These are phyloP conservation scores for Colletotrichum karsti DNA, from an alignment of 2,329 filamentous ascomycete species.

Conservation along the genomic window DNA sequence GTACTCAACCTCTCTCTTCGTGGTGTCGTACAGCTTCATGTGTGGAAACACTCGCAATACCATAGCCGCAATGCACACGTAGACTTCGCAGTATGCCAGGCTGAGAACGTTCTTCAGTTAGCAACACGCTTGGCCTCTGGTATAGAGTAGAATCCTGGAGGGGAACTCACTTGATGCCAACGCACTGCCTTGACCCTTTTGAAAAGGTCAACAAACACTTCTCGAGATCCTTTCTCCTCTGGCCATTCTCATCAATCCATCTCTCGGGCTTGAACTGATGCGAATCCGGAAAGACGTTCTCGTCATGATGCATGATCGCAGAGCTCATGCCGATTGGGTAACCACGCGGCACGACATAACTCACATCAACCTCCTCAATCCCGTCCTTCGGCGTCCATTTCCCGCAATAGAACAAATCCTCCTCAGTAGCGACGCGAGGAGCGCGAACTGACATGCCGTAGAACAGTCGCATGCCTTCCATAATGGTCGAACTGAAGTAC, in stretches of 20 bases:
- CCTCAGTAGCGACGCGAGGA: conserved; percentile 25
- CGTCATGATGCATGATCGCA: conserved; percentile 27
- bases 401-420: conserved; percentile 32
- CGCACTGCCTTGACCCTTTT: conserved; percentile 26
- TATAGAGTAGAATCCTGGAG: neutral
- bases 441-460: conserved; percentile 26
- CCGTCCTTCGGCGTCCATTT: conserved; percentile 1
- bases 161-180: conserved; percentile 29
- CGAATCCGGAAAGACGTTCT: conserved; percentile 21
- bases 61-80: conserved; percentile 35
- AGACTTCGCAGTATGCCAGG: conserved; percentile 38
- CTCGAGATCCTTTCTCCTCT: conserved; percentile 9
- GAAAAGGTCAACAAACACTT: conserved; percentile 25
- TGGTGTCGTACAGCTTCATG: conserved; percentile 38
- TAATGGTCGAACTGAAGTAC: conserved; percentile 36
- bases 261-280: conserved; percentile 31
- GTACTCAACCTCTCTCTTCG: conserved; percentile 35
- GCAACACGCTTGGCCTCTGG: neutral
- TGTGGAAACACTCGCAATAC: conserved; percentile 36
- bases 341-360: conserved; percentile 14
- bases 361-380: neutral
- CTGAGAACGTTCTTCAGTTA: conserved; percentile 17
- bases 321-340: conserved; percentile 27
- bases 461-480: conserved; percentile 32
- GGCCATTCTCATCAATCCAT: conserved; percentile 30